Evolutionary conservation across 345 rosid species (phyloP).

Genomic region (Angophora floribunda): DNA sequence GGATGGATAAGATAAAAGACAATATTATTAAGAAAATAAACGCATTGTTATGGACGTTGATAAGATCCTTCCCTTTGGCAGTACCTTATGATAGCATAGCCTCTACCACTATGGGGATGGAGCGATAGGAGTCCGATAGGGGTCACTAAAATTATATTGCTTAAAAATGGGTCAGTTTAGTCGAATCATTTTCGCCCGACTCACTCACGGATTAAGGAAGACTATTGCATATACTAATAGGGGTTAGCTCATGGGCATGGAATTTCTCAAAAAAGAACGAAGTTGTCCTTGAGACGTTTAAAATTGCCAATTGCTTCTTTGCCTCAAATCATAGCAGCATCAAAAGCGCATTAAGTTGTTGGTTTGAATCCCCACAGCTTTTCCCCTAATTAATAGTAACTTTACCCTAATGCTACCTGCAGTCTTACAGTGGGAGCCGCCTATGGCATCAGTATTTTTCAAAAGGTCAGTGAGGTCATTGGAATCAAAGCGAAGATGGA

Average conservation of each 20-base stretch:
- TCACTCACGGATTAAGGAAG: too few species aligned
- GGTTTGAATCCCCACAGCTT: neutral
- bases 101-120: too few species aligned
- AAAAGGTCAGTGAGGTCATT: neutral
- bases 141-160: too few species aligned
- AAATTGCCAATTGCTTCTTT: neutral
- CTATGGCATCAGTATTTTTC: neutral
- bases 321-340: neutral
- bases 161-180: rapidly evolving
- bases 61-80: too few species aligned
- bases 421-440: neutral
- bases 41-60: rapidly evolving
- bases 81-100: too few species aligned
- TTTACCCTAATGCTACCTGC: neutral
- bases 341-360: neutral
- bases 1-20: too few species aligned
- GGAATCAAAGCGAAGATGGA: neutral
- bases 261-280: neutral
- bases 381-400: neutral
- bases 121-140: too few species aligned
- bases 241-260: neutral
- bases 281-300: neutral
- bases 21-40: too few species aligned
- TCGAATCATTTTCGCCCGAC: too few species aligned
- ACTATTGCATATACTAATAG: neutral